These are phyloP conservation scores for Rosa multiflora DNA, from an alignment of 306 rosid species.

Conservation along the genomic window DNA sequence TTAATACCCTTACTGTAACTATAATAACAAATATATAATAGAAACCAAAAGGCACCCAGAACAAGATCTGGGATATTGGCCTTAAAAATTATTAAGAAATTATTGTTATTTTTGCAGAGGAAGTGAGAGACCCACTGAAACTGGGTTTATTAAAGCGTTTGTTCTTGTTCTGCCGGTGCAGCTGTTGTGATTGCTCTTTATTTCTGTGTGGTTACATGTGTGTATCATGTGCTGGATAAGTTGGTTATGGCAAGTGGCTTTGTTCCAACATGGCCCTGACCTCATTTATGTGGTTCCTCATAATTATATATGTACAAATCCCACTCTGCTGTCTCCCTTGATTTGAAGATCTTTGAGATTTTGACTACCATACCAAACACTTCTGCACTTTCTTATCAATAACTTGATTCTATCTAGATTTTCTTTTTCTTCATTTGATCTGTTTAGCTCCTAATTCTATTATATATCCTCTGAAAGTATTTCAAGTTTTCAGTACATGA, in stretches of 20 bases:
- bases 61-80: neutral
- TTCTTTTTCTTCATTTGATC: neutral
- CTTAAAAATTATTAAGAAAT: neutral
- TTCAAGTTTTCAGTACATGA: neutral
- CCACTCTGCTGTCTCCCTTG: slow-evolving; percentile 5
- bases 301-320: neutral
- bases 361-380: neutral
- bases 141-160: neutral
- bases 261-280: slow-evolving; percentile 14
- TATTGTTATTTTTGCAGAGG: neutral
- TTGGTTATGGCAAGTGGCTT: slow-evolving; percentile 19
- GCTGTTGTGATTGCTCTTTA: neutral
- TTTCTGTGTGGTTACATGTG: slow-evolving; percentile 21
- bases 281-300: neutral
- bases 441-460: neutral
- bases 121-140: neutral
- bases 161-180: neutral
- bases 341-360: neutral
- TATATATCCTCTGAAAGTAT: neutral
- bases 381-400: neutral
- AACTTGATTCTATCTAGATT: neutral
- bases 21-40: neutral
- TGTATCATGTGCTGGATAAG: slow-evolving; percentile 22
- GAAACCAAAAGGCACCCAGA: neutral
- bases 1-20: neutral